Evolutionary conservation across 768 basidiomycete genomes (phyloP), one percentile per base, ranked within the genome.

Genomic region (Lactarius vividus): DNA sequence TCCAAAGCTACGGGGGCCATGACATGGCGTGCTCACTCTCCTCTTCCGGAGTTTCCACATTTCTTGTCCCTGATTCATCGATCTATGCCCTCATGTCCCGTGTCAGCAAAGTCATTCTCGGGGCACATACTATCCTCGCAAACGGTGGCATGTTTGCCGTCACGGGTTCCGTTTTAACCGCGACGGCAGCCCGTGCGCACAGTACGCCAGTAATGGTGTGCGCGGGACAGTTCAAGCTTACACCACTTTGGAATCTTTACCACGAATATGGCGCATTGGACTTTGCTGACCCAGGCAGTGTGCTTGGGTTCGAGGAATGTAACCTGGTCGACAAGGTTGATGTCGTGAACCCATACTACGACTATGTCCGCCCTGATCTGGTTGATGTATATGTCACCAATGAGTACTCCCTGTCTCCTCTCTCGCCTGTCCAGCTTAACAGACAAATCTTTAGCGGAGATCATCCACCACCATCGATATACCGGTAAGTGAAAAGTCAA

Each of bases 81-180:
- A 88, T 98, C 75, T 96, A 91, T 74, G 94, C 95, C 13, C 84
- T 99, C 69, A 93, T 98, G 88, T 96, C 97, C 5, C 88, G 96
- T 66, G 91, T 96, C 67, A 96, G 95, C 79, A 99, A 99, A 77
- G 90, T 98, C 71, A 87, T 99, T 65, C 83, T 99, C 55, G 94
- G 95, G 33, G 91, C 95, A 13, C 96, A 98, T 76, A 88, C 91
- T n/a, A 90, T 98, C 72, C 87, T 97, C 58, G 96, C 96, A 29
- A 96, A 98, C 73, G 97, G 97, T 16, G 95, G 96, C 16, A 89
- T 98, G 84, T 95, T 96, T 75, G 91, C 92, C 18, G 84, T 92
- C 53, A 84, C 91, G 0, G 96, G 96, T 23, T 90, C 93, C 1
- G 82, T 94, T 20, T 80, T 95, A 52, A 92, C 88, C 1, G 93